Conservation (phyloP, 1,284 basidiomycete genomes). For the Exsudoporus floridanus region DNA sequence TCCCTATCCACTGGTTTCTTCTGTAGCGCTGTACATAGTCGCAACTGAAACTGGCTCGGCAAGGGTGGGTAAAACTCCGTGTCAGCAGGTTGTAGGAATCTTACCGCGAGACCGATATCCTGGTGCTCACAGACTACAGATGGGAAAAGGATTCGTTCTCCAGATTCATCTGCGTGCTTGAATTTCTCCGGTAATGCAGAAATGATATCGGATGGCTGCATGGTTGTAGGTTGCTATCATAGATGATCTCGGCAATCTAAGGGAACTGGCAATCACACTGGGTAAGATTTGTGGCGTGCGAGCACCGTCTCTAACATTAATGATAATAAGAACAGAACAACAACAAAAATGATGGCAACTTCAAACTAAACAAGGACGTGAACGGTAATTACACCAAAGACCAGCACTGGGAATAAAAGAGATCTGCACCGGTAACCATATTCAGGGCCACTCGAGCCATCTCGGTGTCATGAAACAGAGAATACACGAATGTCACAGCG, state of each 20-base stretch:
- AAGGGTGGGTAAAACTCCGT: background rate
- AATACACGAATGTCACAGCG: background rate
- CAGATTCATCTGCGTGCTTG: slow-evolving; percentile 58
- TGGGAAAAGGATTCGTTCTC: slow-evolving; percentile 76
- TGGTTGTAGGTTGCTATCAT: slow-evolving; percentile 3
- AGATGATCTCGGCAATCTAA: background rate
- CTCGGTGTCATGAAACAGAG: background rate
- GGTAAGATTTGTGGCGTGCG: slow-evolving; percentile 17
- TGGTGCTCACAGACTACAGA: slow-evolving; percentile 60
- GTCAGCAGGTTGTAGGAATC: slow-evolving; percentile 13
- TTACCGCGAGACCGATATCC: slow-evolving; percentile 65
- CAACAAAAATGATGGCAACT: background rate
- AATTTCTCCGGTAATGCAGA: slow-evolving; percentile 57
- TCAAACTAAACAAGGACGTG: background rate
- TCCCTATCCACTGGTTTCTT: slow-evolving; percentile 63
- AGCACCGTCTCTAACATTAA: background rate
- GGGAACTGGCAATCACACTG: too few species aligned
- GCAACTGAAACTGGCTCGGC: slow-evolving; percentile 69
- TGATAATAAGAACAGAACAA: background rate
- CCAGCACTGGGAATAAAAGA: background rate
- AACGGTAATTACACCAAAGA: background rate
- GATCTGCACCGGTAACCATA: background rate
- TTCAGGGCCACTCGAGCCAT: background rate
- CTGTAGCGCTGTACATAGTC: slow-evolving; percentile 77
- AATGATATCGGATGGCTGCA: slow-evolving; percentile 53